Evolutionary conservation across 495 filamentous ascomycete genomes (phyloP), one percentile per base, ranked within the genome.

Genomic region (Arthonia radiata): DNA sequence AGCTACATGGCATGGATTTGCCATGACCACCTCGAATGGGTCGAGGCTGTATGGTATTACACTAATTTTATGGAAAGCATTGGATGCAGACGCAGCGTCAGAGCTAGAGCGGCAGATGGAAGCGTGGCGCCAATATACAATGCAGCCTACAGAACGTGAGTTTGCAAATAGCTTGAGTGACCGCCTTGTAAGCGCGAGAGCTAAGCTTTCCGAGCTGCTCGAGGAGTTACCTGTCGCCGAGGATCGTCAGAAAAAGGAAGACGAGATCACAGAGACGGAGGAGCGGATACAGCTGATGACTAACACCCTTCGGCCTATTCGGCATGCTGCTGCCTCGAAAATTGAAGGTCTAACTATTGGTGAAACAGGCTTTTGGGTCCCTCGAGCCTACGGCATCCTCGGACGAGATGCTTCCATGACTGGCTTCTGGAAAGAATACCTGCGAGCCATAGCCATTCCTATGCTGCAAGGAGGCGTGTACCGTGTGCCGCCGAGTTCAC

Each of bases 341-440:
- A 97, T 97, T 31, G 86, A 97, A 46, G 86, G 86, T 27, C 52
- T 97, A 30, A 97, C 86, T 1, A 76, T 90, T 40, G 82, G 83
- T 11, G 86, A 93, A 39, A 93, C 81, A 21, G 86, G 86, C 4
- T 71, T 97, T 30, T 97, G 86, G 86, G 82, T 82, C 24, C 86
- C 86, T 29, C 64, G 86, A 31, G 77, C 83, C 4, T 97, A 83
- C 43, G 86, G 86, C 27, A 72, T 97, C 29, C 61, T 97, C 31
- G 86, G 86, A 18, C 65, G 80, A 29, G 83, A 97, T 43, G 55
- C 55, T 15, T 71, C 62, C 29, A 61, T 86, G 55, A 78, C 81
- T 26, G 71, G 65, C 28, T 97, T 97, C 52, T 94, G 86, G 86
- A 97, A 97, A 46, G 86, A 97, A 43, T 97, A 86, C 86, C 58